Percentiles rank a stretch among this genome's conserved stretches.
phyloP scores from a whole-genome alignment of 1,284 basidiomycete species.

The Tausonia pullulans region DNA sequence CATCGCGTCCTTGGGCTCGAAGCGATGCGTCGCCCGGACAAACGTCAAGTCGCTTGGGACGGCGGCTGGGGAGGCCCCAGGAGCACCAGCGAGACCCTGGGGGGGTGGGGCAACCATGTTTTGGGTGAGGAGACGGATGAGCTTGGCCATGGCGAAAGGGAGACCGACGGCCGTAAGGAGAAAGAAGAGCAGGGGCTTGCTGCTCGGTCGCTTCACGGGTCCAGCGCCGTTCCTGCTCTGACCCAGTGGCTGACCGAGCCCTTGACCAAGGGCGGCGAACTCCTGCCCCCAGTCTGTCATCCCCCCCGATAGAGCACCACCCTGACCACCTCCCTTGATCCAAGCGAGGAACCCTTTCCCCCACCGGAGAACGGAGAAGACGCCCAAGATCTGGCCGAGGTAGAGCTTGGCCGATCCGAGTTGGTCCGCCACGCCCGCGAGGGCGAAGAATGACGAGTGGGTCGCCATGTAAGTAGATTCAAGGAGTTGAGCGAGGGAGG shows the following conservation, averaged over 20 bases:
- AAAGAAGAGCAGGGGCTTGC: constrained; percentile 89
- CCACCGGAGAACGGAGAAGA: constrained; percentile 82
- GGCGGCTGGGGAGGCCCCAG: constrained; percentile 20
- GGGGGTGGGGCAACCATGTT: constrained; percentile 35
- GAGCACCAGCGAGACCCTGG: constrained; percentile 15
- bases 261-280: constrained; percentile 24
- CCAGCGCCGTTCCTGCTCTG: constrained; percentile 12
- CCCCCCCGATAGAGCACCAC: constrained; percentile 15
- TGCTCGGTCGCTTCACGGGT: constrained; percentile 47
- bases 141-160: constrained; percentile 85
- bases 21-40: constrained; percentile 73
- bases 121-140: constrained; percentile 67
- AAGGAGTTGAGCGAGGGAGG: constrained; percentile 93
- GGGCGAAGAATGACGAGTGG: constrained; percentile 94
- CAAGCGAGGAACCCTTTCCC: constrained; percentile 33
- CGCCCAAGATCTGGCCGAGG: constrained; percentile 81
- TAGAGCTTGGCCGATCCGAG: constrained; percentile 83
- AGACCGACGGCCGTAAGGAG: constrained; percentile 90
- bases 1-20: constrained; percentile 57
- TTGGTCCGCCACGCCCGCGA: constrained; percentile 96
- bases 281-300: constrained; percentile 32
- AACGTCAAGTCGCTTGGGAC: constrained; percentile 61
- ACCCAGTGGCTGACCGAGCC: constrained; percentile 14
- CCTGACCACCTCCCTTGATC: constrained; percentile 22
- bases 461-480: constrained; percentile 98